Evolutionary conservation across 306 rosid species (phyloP), one percentile per base, ranked within the genome.

Genomic region (Alnus rubra): DNA sequence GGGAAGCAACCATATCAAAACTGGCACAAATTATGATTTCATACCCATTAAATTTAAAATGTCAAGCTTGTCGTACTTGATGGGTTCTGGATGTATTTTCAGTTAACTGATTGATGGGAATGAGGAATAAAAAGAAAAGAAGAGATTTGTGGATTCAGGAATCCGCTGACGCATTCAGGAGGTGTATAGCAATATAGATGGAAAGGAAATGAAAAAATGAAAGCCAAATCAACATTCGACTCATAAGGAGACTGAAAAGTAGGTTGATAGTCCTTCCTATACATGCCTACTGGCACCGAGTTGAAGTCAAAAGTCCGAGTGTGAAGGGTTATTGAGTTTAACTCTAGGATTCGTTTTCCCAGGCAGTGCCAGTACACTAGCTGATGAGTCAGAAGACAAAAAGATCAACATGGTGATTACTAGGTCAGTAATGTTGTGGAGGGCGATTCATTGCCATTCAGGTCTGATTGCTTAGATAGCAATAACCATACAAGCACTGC

Each of bases 1-100:
- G 98, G 97, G 70, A 94, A 94, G 88, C 97, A 94, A 77, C 97
- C 97, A 0, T 92, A 92, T 86, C 91, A 91, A 71, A 91, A 84
- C 75, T 87, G 95, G 94, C 90, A 81, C 79, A 89, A 92, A 73
- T 82, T 85, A 71, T 92, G 84, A 94, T 69, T 72, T 74, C 73
- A 30, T 58, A 45, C 76, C 73, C 82, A 44, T 68, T 47, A n/a
- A n/a, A n/a, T n/a, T n/a, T n/a, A 76, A 49, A 68, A 58, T 70
- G 45, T 23, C 16, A 1, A 2, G 9, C 64, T 4, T 13, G 35
- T 14, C 70, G 30, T 14, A 3, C 15, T 71, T 58, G 47, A 23
- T 23, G 28, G 28, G 28, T 23, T 23, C 28, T 23, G 28, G 28
- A 23, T 23, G 28, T 23, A 23, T 23, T 23, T 23, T 23, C 28